These are phyloP conservation scores for Stylosanthes scabra DNA, from an alignment of 331 rosid genomes.

Conservation along the genomic window DNA sequence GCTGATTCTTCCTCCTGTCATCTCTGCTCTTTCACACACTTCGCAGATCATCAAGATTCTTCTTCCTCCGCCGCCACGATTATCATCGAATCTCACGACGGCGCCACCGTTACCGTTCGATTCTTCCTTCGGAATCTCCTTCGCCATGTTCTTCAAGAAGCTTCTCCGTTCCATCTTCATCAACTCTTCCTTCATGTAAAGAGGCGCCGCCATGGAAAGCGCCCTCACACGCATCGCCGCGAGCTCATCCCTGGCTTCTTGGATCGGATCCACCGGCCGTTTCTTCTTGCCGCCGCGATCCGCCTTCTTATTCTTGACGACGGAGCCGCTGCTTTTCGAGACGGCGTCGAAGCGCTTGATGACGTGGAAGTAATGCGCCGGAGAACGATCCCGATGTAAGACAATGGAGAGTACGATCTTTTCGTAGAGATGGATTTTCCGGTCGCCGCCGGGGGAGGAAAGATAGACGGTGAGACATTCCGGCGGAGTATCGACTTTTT, in stretches of 20 bases:
- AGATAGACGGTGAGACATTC: conserved; percentile 60
- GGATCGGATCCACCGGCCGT: conserved; percentile 10
- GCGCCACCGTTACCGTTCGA: background rate
- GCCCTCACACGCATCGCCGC: background rate
- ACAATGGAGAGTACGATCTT: conserved; percentile 54
- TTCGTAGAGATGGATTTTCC: conserved; percentile 55
- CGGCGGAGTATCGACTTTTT: conserved; percentile 63
- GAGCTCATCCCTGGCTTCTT: background rate
- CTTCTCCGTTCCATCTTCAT: conserved; percentile 40
- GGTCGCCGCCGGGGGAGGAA: conserved; percentile 33
- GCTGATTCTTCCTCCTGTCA: background rate
- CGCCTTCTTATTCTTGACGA: conserved; percentile 4
- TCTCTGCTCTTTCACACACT: conserved; percentile 4
- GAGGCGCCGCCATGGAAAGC: conserved; percentile 4
- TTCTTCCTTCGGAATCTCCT: background rate
- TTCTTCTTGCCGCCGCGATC: background rate
- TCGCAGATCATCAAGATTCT: background rate
- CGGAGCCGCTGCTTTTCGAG: conserved; percentile 19
- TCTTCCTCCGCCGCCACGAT: background rate
- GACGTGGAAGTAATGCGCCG: conserved; percentile 41
- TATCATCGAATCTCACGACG: background rate
- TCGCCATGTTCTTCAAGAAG: conserved; percentile 37
- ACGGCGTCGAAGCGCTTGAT: conserved; percentile 46
- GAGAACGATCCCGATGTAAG: conserved; percentile 29
- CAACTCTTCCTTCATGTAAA: conserved; percentile 36